A percentile compares a stretch with the other conserved stretches of the same genome.
These are phyloP conservation scores for Ustilago tritici DNA, from an alignment of 1,284 basidiomycete species.

Conservation along the genomic window DNA sequence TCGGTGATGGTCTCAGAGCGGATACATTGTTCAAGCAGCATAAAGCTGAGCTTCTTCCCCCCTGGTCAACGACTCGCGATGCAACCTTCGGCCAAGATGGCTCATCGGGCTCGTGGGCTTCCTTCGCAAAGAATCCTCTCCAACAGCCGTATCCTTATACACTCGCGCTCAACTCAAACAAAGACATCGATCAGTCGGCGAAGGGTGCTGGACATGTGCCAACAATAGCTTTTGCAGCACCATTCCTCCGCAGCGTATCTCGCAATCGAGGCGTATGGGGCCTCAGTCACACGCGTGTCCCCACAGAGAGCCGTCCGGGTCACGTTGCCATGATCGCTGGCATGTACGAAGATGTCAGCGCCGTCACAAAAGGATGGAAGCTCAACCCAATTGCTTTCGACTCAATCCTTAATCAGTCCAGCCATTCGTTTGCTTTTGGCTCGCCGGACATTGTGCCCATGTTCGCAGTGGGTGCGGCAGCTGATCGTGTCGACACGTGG, in stretches of 20 bases:
- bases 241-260: constrained; percentile 79
- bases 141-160: constrained; percentile 31
- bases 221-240: constrained; percentile 73
- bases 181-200: not conserved
- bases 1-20: constrained; percentile 81
- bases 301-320: constrained; percentile 88
- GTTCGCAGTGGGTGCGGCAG: constrained; percentile 80
- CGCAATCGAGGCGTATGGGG: constrained; percentile 79
- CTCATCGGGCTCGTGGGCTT: constrained; percentile 23
- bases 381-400: constrained; percentile 90
- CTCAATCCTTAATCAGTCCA: constrained; percentile 87
- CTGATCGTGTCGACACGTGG: constrained; percentile 80
- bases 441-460: constrained; percentile 91
- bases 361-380: constrained; percentile 90
- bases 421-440: constrained; percentile 83
- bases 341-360: constrained; percentile 93
- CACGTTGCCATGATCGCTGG: constrained; percentile 89
- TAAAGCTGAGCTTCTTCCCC: constrained; percentile 17
- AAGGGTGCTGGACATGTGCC: not conserved
- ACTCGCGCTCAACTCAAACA: constrained; percentile 12
- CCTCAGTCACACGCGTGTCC: constrained; percentile 86
- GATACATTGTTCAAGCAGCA: constrained; percentile 79
- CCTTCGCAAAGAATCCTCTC: constrained; percentile 33
- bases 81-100: constrained; percentile 7
- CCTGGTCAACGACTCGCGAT: constrained; percentile 44